phyloP scores from a whole-genome alignment of 2,329 filamentous ascomycete genomes.

The Bertia moriformis region DNA sequence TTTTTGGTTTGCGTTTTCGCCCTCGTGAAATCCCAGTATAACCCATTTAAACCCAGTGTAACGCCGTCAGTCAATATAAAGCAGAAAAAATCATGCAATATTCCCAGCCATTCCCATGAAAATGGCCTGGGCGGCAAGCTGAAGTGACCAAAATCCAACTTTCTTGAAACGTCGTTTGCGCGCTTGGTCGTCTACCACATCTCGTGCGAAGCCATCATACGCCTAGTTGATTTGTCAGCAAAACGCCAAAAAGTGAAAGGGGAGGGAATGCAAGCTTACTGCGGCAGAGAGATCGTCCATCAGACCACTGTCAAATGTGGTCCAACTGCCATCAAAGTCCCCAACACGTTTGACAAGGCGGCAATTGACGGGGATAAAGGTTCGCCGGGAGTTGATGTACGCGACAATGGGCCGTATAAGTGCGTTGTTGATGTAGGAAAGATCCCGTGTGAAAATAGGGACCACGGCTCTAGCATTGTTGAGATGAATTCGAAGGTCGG shows the following conservation, averaged over 20 bases:
- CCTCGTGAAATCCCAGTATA: no score
- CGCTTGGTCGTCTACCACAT: slow-evolving; percentile 79
- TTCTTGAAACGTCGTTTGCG: slow-evolving; percentile 80
- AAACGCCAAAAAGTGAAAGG: background rate
- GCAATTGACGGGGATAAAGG: slow-evolving; percentile 90
- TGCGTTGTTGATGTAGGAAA: slow-evolving; percentile 17
- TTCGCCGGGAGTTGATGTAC: slow-evolving; percentile 90
- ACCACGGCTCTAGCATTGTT: slow-evolving; percentile 90
- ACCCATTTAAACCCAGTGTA: slow-evolving; percentile 1
- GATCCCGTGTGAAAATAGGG: slow-evolving; percentile 77
- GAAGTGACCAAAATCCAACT: slow-evolving; percentile 90
- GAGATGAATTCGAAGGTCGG: slow-evolving; percentile 87
- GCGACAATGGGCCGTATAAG: slow-evolving; percentile 91
- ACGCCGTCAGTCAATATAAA: background rate
- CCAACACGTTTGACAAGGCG: slow-evolving; percentile 76
- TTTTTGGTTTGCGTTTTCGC: no score
- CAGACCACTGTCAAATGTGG: slow-evolving; percentile 78
- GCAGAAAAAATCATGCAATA: slow-evolving; percentile 13
- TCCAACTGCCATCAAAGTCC: slow-evolving; percentile 94
- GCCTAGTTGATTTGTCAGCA: no score
- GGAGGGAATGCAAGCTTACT: background rate
- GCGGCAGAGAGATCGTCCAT: slow-evolving; percentile 83
- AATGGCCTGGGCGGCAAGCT: slow-evolving; percentile 79
- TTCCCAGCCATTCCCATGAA: slow-evolving; percentile 92
- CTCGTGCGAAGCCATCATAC: slow-evolving; percentile 82